Base-by-base conservation (phyloP, 140 eudicot species). In the Ambrosia hybrid region DNA sequence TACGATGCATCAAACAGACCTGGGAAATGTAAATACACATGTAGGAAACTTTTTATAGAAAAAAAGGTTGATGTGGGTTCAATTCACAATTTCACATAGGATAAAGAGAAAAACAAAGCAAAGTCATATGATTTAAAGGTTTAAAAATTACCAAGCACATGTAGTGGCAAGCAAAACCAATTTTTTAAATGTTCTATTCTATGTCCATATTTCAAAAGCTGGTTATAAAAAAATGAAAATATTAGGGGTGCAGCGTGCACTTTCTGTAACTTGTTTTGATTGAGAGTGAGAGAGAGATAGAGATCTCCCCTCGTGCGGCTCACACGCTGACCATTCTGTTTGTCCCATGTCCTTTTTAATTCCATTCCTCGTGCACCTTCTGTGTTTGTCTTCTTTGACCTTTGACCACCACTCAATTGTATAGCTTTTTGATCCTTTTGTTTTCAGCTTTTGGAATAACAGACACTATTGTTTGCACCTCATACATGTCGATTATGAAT, bases 291-390 rank as follows among this genome's bases (percentile, higher is more conserved):
- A 71, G 66, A 71, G 66, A 11, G 21, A 59, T 67, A 65, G 79
- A 83, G 90, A 86, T 86, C 90, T 41, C 86, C 92, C 91, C 90
- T 86, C 89, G 88, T 89, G 96, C 96, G 89, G 78, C 90, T 82
- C 90, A 84, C 83, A 80, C 85, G 88, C 87, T 77, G 88, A 78
- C 83, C 93, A 76, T 86, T 78, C 85, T 89, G 86, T 86, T 84
- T 84, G 87, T 83, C 73, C 86, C 41, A 51, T 74, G 51, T 48
- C 69, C 71, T 73, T 79, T 78, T 53, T 67, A 57, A 60, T 68
- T 56, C 83, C 57, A 60, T 78, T 70, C 87, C 87, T 87, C 85
- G 81, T 83, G 84, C 78, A 72, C 73, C 33, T 59, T 59, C 48
- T 43, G 76, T 57, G 41, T 62, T 63, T 68, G 76, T 51, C 82